Evolutionary conservation across 768 basidiomycete genomes (phyloP).

Genomic region (Gloeopeniophorella convolvens): DNA sequence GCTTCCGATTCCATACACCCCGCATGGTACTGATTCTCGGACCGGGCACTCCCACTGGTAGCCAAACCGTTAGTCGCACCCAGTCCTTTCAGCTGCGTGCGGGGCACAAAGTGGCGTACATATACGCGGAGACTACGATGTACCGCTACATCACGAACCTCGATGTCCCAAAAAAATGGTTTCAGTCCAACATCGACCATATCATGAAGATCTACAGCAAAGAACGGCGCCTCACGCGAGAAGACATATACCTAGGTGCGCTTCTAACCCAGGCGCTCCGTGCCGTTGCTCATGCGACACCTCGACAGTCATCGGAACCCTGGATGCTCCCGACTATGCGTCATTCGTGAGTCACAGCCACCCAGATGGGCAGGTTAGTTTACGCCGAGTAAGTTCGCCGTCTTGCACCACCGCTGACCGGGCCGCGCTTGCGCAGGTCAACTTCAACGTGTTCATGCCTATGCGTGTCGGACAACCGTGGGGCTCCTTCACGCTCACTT

Average conservation of each 20-base stretch:
- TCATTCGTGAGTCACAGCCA: slow-evolving; percentile 71
- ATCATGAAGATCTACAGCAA: slow-evolving; percentile 52
- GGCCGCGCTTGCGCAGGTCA: slow-evolving; percentile 33
- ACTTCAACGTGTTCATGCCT: slow-evolving; percentile 62
- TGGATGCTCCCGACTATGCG: slow-evolving; percentile 66
- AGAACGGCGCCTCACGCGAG: slow-evolving; percentile 30
- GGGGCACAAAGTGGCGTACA: slow-evolving; percentile 58
- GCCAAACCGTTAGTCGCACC: slow-evolving; percentile 42
- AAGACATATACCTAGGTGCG: slow-evolving; percentile 34
- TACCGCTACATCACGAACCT: slow-evolving; percentile 62
- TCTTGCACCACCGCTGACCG: slow-evolving; percentile 10
- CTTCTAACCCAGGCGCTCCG: slow-evolving; percentile 2
- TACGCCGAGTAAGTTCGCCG: background rate
- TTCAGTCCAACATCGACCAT: slow-evolving; percentile 57
- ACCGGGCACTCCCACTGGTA: slow-evolving; percentile 20
- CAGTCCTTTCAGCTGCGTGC: slow-evolving; percentile 55
- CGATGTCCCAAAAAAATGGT: slow-evolving; percentile 65
- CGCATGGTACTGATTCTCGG: background rate
- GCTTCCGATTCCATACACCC: background rate
- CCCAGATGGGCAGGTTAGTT: slow-evolving; percentile 46
- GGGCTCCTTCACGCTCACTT: slow-evolving; percentile 64
- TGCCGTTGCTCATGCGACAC: slow-evolving; percentile 4
- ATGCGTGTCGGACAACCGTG: slow-evolving; percentile 52
- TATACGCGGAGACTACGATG: slow-evolving; percentile 64
- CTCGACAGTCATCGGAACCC: slow-evolving; percentile 53